Conservation (phyloP, 257 asterid genomes). For the Solanum chiquidenum region DNA sequence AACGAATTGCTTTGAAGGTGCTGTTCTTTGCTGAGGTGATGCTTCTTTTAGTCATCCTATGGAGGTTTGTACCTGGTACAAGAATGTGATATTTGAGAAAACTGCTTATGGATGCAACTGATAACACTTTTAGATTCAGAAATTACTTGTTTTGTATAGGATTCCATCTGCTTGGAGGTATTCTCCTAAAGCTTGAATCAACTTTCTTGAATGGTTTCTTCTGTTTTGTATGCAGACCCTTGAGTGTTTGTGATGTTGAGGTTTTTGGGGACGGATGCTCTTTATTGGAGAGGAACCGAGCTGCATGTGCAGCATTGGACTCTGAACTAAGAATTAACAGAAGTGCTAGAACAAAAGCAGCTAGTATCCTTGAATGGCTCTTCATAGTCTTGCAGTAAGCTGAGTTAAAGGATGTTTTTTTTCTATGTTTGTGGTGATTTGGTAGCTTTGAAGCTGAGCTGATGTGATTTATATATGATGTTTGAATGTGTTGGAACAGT, state of each 20-base stretch:
- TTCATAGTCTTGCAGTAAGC: constrained; percentile 14
- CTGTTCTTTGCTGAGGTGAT: not conserved
- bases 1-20: not conserved
- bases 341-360: constrained; percentile 29
- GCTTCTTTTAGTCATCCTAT: constrained; percentile 13
- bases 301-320: constrained; percentile 19
- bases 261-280: not conserved
- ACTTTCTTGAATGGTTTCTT: constrained; percentile 38
- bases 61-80: constrained; percentile 43
- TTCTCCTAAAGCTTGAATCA: constrained; percentile 30
- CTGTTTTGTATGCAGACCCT: constrained; percentile 17
- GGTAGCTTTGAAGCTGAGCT: constrained; percentile 5
- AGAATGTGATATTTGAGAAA: constrained; percentile 22
- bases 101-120: constrained; percentile 13
- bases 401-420: not conserved
- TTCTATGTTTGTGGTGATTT: not conserved
- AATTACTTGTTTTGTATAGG: constrained; percentile 67
- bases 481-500: not conserved
- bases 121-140: constrained; percentile 11
- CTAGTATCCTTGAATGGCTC: constrained; percentile 10
- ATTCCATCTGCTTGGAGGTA: constrained; percentile 56
- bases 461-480: constrained; percentile 6
- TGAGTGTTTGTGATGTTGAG: constrained; percentile 21
- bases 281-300: constrained; percentile 9
- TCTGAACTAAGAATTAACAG: constrained; percentile 24